These are phyloP conservation scores for Calocybe gangraenosa DNA, from an alignment of 768 basidiomycete species.

Conservation along the genomic window DNA sequence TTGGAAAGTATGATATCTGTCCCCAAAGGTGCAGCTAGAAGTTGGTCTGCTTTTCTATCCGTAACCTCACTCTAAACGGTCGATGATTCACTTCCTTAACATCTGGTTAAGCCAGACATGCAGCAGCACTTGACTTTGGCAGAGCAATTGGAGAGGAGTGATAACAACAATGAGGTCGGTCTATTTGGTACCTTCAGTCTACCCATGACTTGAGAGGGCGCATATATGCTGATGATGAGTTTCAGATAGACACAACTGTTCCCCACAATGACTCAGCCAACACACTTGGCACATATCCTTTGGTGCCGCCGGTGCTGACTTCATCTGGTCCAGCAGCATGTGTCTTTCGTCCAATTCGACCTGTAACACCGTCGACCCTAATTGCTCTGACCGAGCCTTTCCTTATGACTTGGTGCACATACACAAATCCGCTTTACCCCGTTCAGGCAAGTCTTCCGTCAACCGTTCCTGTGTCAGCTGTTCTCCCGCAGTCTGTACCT, in stretches of 20 bases:
- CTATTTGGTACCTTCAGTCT: background rate
- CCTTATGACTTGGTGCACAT: conserved; percentile 35
- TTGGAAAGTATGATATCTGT: conserved; percentile 26
- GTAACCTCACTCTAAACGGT: too few species aligned
- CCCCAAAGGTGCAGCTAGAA: conserved; percentile 14
- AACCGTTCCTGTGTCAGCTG: background rate
- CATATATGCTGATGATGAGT: background rate
- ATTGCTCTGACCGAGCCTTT: conserved; percentile 41
- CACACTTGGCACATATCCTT: too few species aligned
- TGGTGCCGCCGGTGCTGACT: too few species aligned
- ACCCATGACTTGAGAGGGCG: background rate
- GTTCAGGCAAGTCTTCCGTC: background rate
- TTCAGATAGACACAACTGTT: background rate
- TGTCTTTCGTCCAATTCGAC: conserved; percentile 17
- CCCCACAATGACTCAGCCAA: too few species aligned
- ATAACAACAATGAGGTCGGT: background rate
- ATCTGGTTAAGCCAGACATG: too few species aligned
- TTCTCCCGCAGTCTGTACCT: background rate
- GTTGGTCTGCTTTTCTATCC: too few species aligned
- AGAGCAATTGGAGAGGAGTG: conserved; percentile 12
- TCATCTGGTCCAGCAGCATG: too few species aligned
- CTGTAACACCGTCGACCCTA: conserved; percentile 33
- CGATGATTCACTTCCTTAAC: too few species aligned
- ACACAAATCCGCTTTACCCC: background rate
- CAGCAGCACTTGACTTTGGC: conserved; percentile 2